Evolutionary conservation across 2,329 filamentous ascomycete species (phyloP).

Genomic region (Chalara sp.): DNA sequence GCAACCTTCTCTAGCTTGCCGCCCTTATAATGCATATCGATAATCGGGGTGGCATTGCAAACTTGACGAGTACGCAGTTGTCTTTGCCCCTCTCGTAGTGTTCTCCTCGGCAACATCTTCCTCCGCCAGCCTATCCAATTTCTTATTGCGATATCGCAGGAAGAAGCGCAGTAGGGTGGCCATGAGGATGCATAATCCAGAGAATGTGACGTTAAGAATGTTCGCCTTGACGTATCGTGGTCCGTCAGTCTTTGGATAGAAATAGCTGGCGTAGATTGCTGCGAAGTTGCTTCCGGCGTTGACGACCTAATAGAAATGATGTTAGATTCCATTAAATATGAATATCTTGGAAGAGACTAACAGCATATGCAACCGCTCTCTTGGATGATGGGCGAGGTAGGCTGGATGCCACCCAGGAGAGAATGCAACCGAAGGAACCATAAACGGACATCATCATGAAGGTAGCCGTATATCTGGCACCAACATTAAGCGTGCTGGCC

Average conservation of each 20-base stretch:
- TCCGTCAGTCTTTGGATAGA: constrained; percentile 38
- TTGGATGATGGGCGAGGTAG: constrained; percentile 15
- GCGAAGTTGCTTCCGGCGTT: constrained; percentile 16
- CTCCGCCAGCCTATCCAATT: too few species aligned
- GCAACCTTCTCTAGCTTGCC: too few species aligned
- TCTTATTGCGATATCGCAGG: constrained; percentile 6
- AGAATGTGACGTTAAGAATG: constrained; percentile 10
- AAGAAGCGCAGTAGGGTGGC: constrained; percentile 7
- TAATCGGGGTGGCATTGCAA: too few species aligned
- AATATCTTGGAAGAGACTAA: too few species aligned
- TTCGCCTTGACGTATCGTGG: constrained; percentile 15
- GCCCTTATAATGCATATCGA: too few species aligned
- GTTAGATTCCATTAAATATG: too few species aligned
- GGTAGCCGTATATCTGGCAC: constrained; percentile 14
- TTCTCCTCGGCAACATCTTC: too few species aligned
- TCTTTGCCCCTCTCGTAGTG: too few species aligned
- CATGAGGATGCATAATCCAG: constrained; percentile 5
- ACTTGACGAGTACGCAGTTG: too few species aligned
- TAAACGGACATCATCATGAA: constrained; percentile 13
- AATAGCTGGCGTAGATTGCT: constrained; percentile 58
- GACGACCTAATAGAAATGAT: constrained; percentile 1
- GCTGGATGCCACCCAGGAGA: constrained; percentile 16
- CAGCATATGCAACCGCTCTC: constrained; percentile 14
- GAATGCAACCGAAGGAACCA: constrained; percentile 10
- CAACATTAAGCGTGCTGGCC: constrained; percentile 8